These are phyloP conservation scores for Nakazawaea siamensis DNA, from an alignment of 805 yeast genomes.

Conservation along the genomic window DNA sequence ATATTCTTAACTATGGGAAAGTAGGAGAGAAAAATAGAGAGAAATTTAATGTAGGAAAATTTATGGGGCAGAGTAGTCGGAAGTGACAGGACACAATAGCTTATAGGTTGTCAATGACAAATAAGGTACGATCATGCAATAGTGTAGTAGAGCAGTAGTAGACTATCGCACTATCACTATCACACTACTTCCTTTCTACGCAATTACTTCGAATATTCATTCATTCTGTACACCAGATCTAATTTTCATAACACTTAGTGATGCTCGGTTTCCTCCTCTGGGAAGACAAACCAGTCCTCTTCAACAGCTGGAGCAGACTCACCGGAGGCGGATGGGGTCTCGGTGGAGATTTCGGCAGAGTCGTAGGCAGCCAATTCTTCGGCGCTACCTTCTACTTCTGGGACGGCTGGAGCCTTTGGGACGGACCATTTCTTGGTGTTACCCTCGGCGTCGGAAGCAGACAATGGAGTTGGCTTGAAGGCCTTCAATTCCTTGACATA, in stretches of 20 bases:
- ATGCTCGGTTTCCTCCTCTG: conserved; percentile 55
- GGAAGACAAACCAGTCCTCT: conserved; percentile 78
- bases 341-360: conserved; percentile 65
- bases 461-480: conserved; percentile 76
- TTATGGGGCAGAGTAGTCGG: too few relatives aligned
- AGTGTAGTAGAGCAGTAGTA: too few relatives aligned
- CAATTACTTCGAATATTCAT: not conserved
- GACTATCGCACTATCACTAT: too few relatives aligned
- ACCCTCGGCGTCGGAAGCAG: conserved; percentile 68
- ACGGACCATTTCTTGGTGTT: conserved; percentile 76
- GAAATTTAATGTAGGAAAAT: too few relatives aligned
- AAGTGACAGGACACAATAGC: too few relatives aligned
- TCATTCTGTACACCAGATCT: not conserved
- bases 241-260: not conserved
- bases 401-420: conserved; percentile 73
- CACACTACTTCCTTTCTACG: too few relatives aligned
- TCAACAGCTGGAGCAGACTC: conserved; percentile 30
- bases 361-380: conserved; percentile 63
- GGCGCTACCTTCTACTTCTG: conserved; percentile 63
- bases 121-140: too few relatives aligned
- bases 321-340: conserved; percentile 31
- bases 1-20: too few relatives aligned
- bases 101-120: too few relatives aligned
- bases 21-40: too few relatives aligned
- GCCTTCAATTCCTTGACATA: conserved; percentile 81